Conservation (phyloP, 176 grass and related monocot genomes). For the Aegilops speltoides region DNA sequence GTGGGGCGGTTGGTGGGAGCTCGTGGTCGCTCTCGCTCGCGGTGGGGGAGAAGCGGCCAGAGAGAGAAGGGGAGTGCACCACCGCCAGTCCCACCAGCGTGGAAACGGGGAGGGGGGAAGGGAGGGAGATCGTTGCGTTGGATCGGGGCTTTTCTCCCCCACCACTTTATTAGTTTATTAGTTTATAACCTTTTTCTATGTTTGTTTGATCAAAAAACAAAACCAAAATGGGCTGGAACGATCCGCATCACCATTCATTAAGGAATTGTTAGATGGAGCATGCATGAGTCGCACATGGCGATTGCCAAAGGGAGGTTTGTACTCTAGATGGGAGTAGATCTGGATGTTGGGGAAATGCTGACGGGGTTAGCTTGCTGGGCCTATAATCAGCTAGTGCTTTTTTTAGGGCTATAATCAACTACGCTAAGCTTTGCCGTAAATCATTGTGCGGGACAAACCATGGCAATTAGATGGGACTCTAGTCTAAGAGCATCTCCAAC, state of each 20-base stretch:
- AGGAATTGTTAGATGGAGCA: neutral
- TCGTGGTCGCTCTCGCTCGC: constrained; percentile 23
- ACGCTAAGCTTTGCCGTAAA: too few species aligned
- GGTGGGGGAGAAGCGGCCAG: neutral
- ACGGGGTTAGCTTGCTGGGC: too few species aligned
- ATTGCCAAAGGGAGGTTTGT: neutral
- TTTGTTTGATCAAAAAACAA: neutral
- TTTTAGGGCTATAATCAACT: too few species aligned
- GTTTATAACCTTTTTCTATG: neutral
- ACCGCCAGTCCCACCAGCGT: neutral
- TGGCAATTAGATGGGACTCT: too few species aligned
- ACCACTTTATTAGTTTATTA: too few species aligned
- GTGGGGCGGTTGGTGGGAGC: constrained; percentile 36
- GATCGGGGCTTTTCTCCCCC: neutral
- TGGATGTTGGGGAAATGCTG: neutral
- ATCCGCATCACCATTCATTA: neutral
- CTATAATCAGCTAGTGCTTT: too few species aligned
- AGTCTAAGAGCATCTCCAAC: too few species aligned
- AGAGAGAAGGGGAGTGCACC: neutral
- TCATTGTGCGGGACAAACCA: too few species aligned
- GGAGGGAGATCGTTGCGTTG: neutral
- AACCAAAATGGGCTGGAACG: neutral
- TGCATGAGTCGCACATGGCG: neutral
- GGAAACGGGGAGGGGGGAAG: neutral
- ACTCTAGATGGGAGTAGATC: neutral